A percentile compares a stretch with the other conserved stretches of the same genome.
Conservation (phyloP, 208 protist species). For the Leishmania turanica region DNA sequence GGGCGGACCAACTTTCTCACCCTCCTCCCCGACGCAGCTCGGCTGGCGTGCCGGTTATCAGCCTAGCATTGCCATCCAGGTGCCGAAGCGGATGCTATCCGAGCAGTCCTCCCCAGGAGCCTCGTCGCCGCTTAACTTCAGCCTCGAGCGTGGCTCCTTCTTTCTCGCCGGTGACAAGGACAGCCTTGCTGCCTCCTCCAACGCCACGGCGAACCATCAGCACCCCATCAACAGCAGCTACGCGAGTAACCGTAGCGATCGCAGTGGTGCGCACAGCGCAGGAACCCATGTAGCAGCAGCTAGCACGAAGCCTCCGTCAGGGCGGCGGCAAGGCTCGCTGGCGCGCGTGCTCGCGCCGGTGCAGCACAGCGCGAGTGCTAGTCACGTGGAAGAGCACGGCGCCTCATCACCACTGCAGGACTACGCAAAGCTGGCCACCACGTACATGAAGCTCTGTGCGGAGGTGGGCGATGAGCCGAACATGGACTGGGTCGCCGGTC, state of each 20-base stretch:
- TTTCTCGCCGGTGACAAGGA: constrained; percentile 18
- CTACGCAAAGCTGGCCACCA: constrained; percentile 38
- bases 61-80: not conserved
- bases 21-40: constrained; percentile 17
- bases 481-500: constrained; percentile 50
- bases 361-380: constrained; percentile 1
- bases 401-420: constrained; percentile 5
- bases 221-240: constrained; percentile 5
- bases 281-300: not conserved
- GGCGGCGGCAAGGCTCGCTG: constrained; percentile 7
- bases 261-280: not conserved
- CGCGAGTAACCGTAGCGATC: not conserved
- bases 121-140: constrained; percentile 27
- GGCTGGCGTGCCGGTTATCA: not conserved
- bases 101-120: constrained; percentile 21
- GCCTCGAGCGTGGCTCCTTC: constrained; percentile 18
- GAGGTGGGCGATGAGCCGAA: constrained; percentile 65
- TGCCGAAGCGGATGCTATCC: constrained; percentile 11
- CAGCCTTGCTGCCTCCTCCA: not conserved
- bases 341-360: constrained; percentile 16
- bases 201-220: not conserved
- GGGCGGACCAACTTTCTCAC: constrained; percentile 12
- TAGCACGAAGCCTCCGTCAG: constrained; percentile 20
- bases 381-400: not conserved
- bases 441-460: constrained; percentile 56